Conservation (phyloP, 73 alveolate species). For the Tetrahymena elliotti region DNA sequence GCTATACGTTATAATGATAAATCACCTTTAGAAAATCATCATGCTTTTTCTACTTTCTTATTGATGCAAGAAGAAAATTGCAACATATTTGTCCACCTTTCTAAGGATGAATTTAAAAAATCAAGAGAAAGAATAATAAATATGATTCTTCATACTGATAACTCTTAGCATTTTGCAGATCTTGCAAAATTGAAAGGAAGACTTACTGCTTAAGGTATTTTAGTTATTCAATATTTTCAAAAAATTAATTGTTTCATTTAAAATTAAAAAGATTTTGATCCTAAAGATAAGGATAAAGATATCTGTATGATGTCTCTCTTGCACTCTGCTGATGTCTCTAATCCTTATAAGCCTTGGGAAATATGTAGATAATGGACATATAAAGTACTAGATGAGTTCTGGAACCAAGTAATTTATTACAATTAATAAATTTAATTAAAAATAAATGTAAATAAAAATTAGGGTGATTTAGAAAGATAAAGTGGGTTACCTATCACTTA, state of each 20-base stretch:
- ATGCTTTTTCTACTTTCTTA: constrained; percentile 48
- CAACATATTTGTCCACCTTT: constrained; percentile 20
- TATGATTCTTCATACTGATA: constrained; percentile 76
- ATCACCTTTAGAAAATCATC: constrained; percentile 63
- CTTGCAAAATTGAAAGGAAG: constrained; percentile 44
- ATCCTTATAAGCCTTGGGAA: constrained; percentile 66
- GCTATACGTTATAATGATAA: constrained; percentile 58
- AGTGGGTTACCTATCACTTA: constrained; percentile 74
- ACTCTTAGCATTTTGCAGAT: constrained; percentile 74
- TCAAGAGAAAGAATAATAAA: constrained; percentile 58
- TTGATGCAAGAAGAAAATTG: constrained; percentile 14
- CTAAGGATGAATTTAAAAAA: constrained; percentile 42
- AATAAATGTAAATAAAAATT: not conserved
- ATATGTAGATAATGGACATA: constrained; percentile 69
- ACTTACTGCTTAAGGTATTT: constrained; percentile 37
- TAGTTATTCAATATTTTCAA: not conserved
- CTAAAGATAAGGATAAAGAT: constrained; percentile 54
- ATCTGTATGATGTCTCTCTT: constrained; percentile 52
- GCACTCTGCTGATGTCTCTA: constrained; percentile 78
- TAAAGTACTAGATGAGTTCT: constrained; percentile 70
- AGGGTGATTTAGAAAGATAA: constrained; percentile 88
- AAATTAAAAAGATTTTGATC: constrained; percentile 44
- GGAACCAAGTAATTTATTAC: not conserved
- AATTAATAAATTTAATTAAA: constrained; percentile 18
- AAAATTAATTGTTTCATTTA: too few relatives aligned